These are phyloP conservation scores for Xylaria sp. DNA, from an alignment of 2,329 filamentous ascomycete species.

Conservation along the genomic window DNA sequence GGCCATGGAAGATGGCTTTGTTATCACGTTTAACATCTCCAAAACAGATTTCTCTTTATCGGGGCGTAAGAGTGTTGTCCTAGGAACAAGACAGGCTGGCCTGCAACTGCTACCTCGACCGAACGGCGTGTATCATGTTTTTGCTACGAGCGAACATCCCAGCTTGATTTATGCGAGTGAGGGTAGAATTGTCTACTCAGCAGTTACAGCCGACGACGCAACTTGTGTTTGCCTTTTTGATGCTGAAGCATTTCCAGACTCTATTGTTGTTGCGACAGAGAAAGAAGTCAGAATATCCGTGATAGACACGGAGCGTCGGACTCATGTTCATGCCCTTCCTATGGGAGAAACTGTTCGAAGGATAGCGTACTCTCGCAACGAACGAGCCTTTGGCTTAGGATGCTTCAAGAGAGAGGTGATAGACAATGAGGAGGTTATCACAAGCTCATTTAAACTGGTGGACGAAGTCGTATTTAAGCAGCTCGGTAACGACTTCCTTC, in stretches of 20 bases:
- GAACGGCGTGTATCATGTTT: slow-evolving; percentile 74
- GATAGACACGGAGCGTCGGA: slow-evolving; percentile 83
- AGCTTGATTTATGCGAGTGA: slow-evolving; percentile 91
- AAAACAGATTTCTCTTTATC: slow-evolving; percentile 63
- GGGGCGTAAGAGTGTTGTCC: slow-evolving; percentile 75
- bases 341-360: slow-evolving; percentile 83
- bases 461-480: slow-evolving; percentile 87
- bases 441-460: slow-evolving; percentile 82
- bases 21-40: slow-evolving; percentile 80
- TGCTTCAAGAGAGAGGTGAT: slow-evolving; percentile 76
- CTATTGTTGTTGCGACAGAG: slow-evolving; percentile 79
- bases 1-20: slow-evolving; percentile 88
- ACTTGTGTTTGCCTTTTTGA: slow-evolving; percentile 83
- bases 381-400: slow-evolving; percentile 84
- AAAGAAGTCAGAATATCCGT: slow-evolving; percentile 76
- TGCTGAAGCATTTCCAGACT: slow-evolving; percentile 75
- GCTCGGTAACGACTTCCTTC: slow-evolving; percentile 67
- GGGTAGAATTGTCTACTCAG: slow-evolving; percentile 86
- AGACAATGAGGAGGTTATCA: slow-evolving; percentile 72
- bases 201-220: slow-evolving; percentile 86
- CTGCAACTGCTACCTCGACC: slow-evolving; percentile 76
- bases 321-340: slow-evolving; percentile 80
- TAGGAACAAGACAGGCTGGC: slow-evolving; percentile 83
- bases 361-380: slow-evolving; percentile 78
- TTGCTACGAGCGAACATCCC: slow-evolving; percentile 91